phyloP scores from a whole-genome alignment of 2,329 filamentous ascomycete genomes.

The Penicillium palitans region DNA sequence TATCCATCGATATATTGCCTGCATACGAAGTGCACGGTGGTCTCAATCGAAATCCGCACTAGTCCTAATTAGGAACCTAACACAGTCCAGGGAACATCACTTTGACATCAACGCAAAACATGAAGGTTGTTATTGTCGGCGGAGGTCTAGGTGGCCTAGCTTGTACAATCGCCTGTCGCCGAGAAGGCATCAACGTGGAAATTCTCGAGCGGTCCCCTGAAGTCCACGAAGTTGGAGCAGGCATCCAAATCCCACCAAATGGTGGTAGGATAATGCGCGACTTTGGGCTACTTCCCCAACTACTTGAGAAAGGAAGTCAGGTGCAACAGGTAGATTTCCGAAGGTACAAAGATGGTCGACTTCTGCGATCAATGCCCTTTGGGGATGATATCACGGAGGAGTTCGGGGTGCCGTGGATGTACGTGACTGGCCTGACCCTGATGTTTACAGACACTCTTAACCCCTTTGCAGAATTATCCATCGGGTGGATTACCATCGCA shows the following conservation, averaged over 20 bases:
- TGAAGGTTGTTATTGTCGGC: conserved; percentile 64
- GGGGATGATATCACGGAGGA: conserved; percentile 22
- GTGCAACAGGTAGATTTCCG: conserved; percentile 20
- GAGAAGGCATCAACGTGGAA: conserved; percentile 19
- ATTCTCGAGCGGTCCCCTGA: conserved; percentile 24
- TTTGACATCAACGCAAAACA: not conserved
- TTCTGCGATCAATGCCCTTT: conserved; percentile 24
- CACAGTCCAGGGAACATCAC: not conserved
- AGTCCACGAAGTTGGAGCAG: conserved; percentile 26
- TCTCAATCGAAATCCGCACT: not conserved
- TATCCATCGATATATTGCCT: not conserved
- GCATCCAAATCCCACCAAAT: conserved; percentile 34
- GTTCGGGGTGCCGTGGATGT: conserved; percentile 30
- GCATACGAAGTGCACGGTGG: not conserved
- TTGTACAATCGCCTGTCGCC: conserved; percentile 29
- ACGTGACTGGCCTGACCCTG: not conserved
- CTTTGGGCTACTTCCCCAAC: conserved; percentile 16
- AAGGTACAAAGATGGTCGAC: conserved; percentile 22
- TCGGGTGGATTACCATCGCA: conserved; percentile 20
- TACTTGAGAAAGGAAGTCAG: conserved; percentile 10
- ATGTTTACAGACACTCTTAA: not conserved
- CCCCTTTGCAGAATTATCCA: conserved; percentile 22
- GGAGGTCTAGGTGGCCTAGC: conserved; percentile 25
- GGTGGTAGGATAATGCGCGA: conserved; percentile 21
- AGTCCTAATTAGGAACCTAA: not conserved